A percentile compares a stretch with the other conserved stretches of the same genome.
These are phyloP conservation scores for Dactylellina cionopaga DNA, from an alignment of 2,329 filamentous ascomycete species.

Conservation along the genomic window DNA sequence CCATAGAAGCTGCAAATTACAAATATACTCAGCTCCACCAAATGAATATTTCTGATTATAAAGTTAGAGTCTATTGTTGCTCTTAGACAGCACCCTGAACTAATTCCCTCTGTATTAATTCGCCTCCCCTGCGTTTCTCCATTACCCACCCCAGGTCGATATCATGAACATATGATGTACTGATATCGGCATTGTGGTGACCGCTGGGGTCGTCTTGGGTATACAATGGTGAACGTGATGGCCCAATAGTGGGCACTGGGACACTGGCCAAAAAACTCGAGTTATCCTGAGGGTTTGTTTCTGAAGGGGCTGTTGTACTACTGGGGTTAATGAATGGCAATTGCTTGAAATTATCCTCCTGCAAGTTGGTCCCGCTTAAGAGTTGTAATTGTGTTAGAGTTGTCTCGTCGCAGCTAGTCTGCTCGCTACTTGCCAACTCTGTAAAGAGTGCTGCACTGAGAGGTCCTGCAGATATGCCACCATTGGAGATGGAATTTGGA, in stretches of 20 bases:
- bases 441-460: constrained; percentile 45
- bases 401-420: constrained; percentile 36
- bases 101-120: constrained; percentile 42
- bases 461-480: constrained; percentile 41
- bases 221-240: neutral
- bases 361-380: constrained; percentile 8
- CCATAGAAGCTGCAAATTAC: too few relatives aligned
- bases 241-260: neutral
- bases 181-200: constrained; percentile 21
- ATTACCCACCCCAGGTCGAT: constrained; percentile 47
- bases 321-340: constrained; percentile 13
- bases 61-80: neutral
- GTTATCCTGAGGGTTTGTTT: neutral
- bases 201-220: constrained; percentile 14
- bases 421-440: constrained; percentile 40
- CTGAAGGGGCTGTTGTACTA: neutral
- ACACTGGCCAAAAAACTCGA: neutral
- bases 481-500: constrained; percentile 20
- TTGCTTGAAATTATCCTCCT: constrained; percentile 28
- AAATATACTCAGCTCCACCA: too few relatives aligned
- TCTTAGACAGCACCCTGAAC: constrained; percentile 41
- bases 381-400: constrained; percentile 41
- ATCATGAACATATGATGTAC: constrained; percentile 48
- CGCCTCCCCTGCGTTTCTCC: constrained; percentile 47
- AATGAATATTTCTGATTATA: too few relatives aligned